phyloP scores from a whole-genome alignment of 148 eudicot species.

The Polygonum maritimum region DNA sequence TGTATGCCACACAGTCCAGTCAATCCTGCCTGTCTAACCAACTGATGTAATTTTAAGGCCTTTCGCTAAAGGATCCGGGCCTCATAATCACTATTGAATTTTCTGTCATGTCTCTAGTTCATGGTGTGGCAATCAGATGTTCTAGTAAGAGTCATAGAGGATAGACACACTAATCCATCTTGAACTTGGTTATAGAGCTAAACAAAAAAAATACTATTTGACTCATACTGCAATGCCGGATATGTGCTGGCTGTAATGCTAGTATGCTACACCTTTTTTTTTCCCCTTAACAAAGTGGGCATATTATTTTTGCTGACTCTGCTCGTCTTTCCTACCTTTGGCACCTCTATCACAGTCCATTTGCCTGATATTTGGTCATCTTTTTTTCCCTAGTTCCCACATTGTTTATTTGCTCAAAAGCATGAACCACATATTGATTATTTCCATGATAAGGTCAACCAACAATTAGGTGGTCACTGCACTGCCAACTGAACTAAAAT shows the following conservation, averaged over 20 bases:
- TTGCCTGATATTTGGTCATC: neutral
- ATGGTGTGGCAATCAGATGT: neutral
- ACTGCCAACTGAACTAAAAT: neutral
- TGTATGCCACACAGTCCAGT: neutral
- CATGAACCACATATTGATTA: too few species aligned
- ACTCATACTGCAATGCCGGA: neutral
- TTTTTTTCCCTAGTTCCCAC: neutral
- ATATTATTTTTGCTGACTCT: neutral
- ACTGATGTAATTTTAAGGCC: neutral
- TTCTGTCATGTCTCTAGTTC: neutral
- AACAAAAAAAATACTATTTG: neutral
- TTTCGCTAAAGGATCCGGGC: neutral
- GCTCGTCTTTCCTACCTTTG: neutral
- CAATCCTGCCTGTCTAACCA: neutral
- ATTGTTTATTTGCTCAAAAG: too few species aligned
- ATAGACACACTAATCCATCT: neutral
- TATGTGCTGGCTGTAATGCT: neutral
- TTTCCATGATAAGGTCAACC: too few species aligned
- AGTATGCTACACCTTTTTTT: neutral
- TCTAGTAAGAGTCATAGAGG: neutral
- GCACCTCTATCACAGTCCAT: neutral
- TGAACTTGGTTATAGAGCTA: neutral
- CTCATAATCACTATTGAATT: neutral
- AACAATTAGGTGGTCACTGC: too few species aligned
- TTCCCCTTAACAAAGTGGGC: neutral